Base-by-base conservation (phyloP, 768 basidiomycete species). In the Multifurca ochricompacta region DNA sequence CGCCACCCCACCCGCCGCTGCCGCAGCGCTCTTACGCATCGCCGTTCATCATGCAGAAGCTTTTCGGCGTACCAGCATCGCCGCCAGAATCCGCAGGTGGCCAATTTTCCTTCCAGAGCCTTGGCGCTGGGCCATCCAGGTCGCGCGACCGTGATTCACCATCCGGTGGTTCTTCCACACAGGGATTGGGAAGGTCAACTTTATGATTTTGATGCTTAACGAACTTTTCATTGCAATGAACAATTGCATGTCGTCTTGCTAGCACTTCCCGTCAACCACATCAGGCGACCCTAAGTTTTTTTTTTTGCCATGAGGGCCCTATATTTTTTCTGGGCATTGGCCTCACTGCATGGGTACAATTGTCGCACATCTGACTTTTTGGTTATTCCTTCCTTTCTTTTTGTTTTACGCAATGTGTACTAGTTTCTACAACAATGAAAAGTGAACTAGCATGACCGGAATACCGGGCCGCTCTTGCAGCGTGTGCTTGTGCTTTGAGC, bases 41-140 rank as follows among this genome's bases (percentile, higher is more conserved):
- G 31, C 67, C 68, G 34, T 65, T 66, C 59, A 69, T 70, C 58
- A 66, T 69, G 57, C 68, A 70, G 57, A 68, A 63, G 52, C 60
- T 70, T 31, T 59, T 67, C 14, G 67, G 60, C 10, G 39, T 57
- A 32, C 48, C 59, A 8, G 43, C 43, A 53, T 36, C 56, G 6
- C 59, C 53, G 30, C 36, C 48, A 4, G 23, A 18, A 41, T 32
- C 49, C 4, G 5, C 30, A 10, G 27, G n/a, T 40, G 36, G 23
- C 3, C 23, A 27, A 35, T 18, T 16, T 51, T 8, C 36, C n/a
- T 1, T 45, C 42, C 54, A 58, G 34, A 59, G 11, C 27, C 58
- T 35, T 8, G 49, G 56, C 11, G 56, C 56, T 30, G 56, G 56
- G 23, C 51, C 54, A n/a, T 51, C 54, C 34, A 32, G 44, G 46